Evolutionary conservation across 2,329 filamentous ascomycete genomes (phyloP), one percentile per base, ranked within the genome.

Genomic region (Fusarium oxysporum): DNA sequence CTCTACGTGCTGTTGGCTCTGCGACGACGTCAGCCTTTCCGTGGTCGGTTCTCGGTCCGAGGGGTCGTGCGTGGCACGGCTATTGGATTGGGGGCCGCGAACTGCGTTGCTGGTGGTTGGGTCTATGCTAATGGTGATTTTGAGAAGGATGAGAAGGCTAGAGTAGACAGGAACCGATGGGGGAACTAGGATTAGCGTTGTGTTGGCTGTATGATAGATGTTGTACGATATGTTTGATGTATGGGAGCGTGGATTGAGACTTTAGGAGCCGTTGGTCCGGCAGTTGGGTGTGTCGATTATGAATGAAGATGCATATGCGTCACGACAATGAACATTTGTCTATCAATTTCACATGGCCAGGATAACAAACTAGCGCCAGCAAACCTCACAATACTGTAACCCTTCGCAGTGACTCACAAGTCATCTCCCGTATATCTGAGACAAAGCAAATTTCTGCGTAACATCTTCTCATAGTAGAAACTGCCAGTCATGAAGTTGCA

Each of bases 1-100:
- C 82, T 90, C 21, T 91, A 91, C 78, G 85, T 86, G 8, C 80
- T 90, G 41, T 81, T 90, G 55, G 87, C 88, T 3, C 79, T 88
- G 68, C 85, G 88, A 7, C 80, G 85, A 47, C 81, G 86, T 25
- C 83, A 84, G 74, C 69, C 79, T 44, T 56, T 81, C n/a, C 80
- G 81, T 40, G 77, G 79, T 45, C 85, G 84, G 66, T 83, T 89
- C 72, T 83, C 83, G 17, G 79, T 84, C 17, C 81, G 88, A 23
- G 88, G 88, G 8, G 77, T 82, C 3, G 86, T 90, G n/a, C 82
- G 88, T 25, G 86, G 83, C 10, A 76, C 80, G 0, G 87, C 89
- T 21, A 79, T 90, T 51, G 87, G 83, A 4, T 75, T 91, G 43
- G 88, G 85, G 1, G 65, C 81, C 1, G 81, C 80, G 16, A 91